Percentiles rank a stretch among this genome's conserved stretches.
These are phyloP conservation scores for Trichoderma afroharzianum DNA, from an alignment of 2,329 filamentous ascomycete species.

Conservation along the genomic window DNA sequence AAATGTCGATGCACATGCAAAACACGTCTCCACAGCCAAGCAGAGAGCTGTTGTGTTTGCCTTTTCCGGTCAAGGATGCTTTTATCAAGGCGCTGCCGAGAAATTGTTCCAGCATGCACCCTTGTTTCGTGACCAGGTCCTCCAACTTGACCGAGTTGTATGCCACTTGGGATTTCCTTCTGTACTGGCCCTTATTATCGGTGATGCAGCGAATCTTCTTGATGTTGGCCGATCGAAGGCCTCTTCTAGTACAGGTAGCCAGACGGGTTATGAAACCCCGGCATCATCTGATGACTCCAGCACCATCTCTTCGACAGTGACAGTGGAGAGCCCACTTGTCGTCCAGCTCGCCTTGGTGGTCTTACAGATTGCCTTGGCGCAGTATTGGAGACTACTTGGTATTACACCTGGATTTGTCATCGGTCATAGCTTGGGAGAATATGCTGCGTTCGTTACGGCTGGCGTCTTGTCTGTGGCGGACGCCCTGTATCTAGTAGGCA, in stretches of 20 bases:
- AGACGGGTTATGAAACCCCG: constrained; percentile 24
- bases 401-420: constrained; percentile 53
- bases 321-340: background rate
- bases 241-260: background rate
- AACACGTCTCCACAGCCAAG: background rate
- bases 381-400: constrained; percentile 50
- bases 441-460: constrained; percentile 56
- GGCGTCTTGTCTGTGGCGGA: constrained; percentile 70
- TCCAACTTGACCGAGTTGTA: constrained; percentile 54
- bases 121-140: constrained; percentile 27
- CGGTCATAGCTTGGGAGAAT: constrained; percentile 48
- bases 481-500: constrained; percentile 68
- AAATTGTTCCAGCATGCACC: constrained; percentile 46
- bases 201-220: background rate
- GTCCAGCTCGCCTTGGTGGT: background rate
- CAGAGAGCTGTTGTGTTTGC: constrained; percentile 40
- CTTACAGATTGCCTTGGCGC: constrained; percentile 52
- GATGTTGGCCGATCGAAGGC: background rate
- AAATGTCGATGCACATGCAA: background rate
- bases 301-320: background rate
- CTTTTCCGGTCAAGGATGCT: constrained; percentile 56
- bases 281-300: constrained; percentile 23
- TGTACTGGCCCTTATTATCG: background rate
- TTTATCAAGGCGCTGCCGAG: constrained; percentile 47
- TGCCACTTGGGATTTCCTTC: background rate